Base-by-base conservation (phyloP, 164 flowering plant genomes). In the Macadamia tetraphylla region DNA sequence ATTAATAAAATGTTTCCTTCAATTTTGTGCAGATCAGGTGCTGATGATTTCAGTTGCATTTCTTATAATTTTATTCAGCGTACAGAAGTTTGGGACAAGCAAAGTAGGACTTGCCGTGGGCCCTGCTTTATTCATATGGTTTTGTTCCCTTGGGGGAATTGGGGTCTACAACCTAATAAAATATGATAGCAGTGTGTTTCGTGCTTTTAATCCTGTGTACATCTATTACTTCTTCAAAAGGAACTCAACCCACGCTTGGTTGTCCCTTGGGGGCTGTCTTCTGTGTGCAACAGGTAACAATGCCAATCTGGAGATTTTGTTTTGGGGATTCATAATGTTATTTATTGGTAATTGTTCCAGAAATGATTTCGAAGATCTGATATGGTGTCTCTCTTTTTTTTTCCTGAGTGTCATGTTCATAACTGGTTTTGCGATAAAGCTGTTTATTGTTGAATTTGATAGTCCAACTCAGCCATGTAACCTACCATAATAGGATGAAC, bases 81-180 rank as follows among this genome's bases (percentile, higher is more conserved):
- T 89, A 69, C 99, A 95, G 82, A 91, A 83, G 78, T 95, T 75
- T 81, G 98, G 97, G 60, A 91, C 99, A 68, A 95, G 99, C 80
- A 92, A 95, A 86, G 88, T 92, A 69, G 99, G 99, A 72, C 89
- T 95, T 70, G 91, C 77, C 60, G 85, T 95, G 30, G 99, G 99
- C 67, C 99, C 99, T 69, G 94, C 98, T 71, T 84, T 95, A 67
- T 87, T 92, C 57, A 62, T 95, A 74, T 95, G 98, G 99, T 92
- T 95, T 80, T 92, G 96, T 81, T 89, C 85, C 71, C 96, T 95
- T 73, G 99, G 85, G 29, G 94, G 86, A 65, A 78, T 92, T 73
- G 99, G 97, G 64, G 82, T 95, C 71, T 89, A 91, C 84, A 95
- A 95, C 82, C 85, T 92, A 67, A 63, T 92, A 64, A 89, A 85